These are phyloP conservation scores for Zygoascus sp. DNA, from an alignment of 1,139 yeast species.

Conservation along the genomic window DNA sequence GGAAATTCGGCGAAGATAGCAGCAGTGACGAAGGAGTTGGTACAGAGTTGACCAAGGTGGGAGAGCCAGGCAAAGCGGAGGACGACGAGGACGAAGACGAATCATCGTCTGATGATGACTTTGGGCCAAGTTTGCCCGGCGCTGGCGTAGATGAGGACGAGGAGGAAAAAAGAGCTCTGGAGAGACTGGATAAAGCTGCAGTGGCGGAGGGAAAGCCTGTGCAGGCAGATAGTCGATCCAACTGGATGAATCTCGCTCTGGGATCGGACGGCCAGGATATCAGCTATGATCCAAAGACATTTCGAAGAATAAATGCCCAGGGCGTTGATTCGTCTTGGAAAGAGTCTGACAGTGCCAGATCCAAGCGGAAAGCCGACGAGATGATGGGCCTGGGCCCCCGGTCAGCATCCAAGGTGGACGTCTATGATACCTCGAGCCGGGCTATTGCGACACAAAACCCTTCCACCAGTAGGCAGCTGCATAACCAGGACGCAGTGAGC, in stretches of 20 bases:
- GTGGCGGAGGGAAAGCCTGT: neutral
- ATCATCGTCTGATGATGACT: slow-evolving; percentile 12
- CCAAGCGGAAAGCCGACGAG: neutral
- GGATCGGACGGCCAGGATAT: slow-evolving; percentile 5
- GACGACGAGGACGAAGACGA: slow-evolving; percentile 10
- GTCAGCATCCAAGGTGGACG: neutral
- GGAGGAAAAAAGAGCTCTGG: slow-evolving; percentile 17
- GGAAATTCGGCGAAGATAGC: neutral
- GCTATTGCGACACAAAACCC: slow-evolving; percentile 1
- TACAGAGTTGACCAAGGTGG: neutral
- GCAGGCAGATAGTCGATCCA: slow-evolving; percentile 9
- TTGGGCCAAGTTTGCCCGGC: slow-evolving; percentile 18
- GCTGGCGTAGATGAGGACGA: slow-evolving; percentile 11
- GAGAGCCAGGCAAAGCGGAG: neutral
- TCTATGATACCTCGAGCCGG: neutral
- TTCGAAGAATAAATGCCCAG: neutral
- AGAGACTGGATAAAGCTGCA: slow-evolving; percentile 13
- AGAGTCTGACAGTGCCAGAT: neutral
- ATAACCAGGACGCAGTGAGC: neutral
- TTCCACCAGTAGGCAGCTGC: neutral
- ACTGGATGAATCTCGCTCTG: slow-evolving; percentile 21
- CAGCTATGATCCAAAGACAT: neutral
- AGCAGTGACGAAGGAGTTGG: neutral
- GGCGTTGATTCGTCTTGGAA: neutral
- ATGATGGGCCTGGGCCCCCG: neutral